phyloP scores from a whole-genome alignment of 1,139 yeast genomes.

The Pichia sp. region DNA sequence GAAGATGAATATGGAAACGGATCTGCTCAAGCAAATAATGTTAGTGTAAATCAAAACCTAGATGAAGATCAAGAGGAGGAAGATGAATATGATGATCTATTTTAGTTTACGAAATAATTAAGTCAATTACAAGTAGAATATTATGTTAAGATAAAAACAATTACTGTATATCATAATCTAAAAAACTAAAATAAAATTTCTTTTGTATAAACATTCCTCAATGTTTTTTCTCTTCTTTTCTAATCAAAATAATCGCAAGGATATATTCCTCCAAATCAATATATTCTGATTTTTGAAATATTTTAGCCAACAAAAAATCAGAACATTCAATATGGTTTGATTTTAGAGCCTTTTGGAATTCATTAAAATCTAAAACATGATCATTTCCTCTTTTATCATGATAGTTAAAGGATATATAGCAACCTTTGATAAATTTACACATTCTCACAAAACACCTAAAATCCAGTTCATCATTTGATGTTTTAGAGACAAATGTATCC shows the following conservation, averaged over 20 bases:
- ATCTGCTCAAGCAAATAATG: no score
- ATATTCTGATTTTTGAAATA: conserved; percentile 19
- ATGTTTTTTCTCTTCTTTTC: conserved; percentile 19
- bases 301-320: conserved; percentile 16
- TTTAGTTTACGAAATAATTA: conserved; percentile 18
- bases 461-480: conserved; percentile 16
- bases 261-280: conserved; percentile 26
- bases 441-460: conserved; percentile 25
- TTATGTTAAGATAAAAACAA: neutral
- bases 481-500: conserved; percentile 17
- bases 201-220: neutral
- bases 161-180: no score
- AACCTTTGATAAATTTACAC: conserved; percentile 27
- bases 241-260: conserved; percentile 23
- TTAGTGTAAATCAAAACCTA: conserved; percentile 23
- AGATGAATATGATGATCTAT: conserved; percentile 39
- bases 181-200: neutral
- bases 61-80: conserved; percentile 33
- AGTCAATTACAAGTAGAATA: neutral
- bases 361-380: conserved; percentile 23
- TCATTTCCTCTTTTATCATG: conserved; percentile 22
- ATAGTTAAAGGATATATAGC: conserved; percentile 25
- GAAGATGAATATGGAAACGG: neutral
- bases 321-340: conserved; percentile 23
- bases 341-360: conserved; percentile 23